A percentile compares a stretch with the other conserved stretches of the same genome.
Conservation (phyloP, 1,284 basidiomycete species). For the Microbotryomycetes sp. region DNA sequence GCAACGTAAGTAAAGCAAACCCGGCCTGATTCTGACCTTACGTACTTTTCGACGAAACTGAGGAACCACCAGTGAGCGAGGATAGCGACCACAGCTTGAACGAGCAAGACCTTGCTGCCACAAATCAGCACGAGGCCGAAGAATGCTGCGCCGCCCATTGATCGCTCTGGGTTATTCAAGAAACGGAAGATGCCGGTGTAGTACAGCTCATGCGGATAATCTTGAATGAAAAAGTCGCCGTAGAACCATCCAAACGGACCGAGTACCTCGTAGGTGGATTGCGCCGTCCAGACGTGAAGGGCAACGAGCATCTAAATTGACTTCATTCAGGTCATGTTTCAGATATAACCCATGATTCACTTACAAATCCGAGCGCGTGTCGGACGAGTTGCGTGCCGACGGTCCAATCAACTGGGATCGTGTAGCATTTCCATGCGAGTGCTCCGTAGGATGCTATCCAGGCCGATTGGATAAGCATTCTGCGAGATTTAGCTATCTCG, state of each 20-base stretch:
- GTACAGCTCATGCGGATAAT: conserved; percentile 77
- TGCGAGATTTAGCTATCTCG: background rate
- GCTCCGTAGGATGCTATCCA: conserved; percentile 64
- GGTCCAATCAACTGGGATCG: conserved; percentile 71
- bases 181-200: conserved; percentile 83
- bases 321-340: conserved; percentile 6
- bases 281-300: conserved; percentile 84
- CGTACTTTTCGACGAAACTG: conserved; percentile 60
- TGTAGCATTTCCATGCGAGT: conserved; percentile 80
- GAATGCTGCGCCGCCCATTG: conserved; percentile 91
- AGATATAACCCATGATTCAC: conserved; percentile 38
- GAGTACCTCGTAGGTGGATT: conserved; percentile 83
- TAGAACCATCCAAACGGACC: conserved; percentile 97
- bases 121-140: conserved; percentile 87
- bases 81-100: conserved; percentile 76
- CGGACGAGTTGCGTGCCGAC: conserved; percentile 81
- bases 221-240: conserved; percentile 89
- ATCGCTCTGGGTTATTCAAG: conserved; percentile 86
- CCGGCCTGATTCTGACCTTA: conserved; percentile 35
- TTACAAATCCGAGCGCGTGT: conserved; percentile 73
- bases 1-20: conserved; percentile 6
- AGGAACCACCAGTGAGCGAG: conserved; percentile 48
- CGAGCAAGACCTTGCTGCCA: conserved; percentile 75
- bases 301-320: conserved; percentile 64
- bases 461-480: background rate